These are phyloP conservation scores for Triadica sebifera DNA, from an alignment of 345 rosid genomes.

Conservation along the genomic window DNA sequence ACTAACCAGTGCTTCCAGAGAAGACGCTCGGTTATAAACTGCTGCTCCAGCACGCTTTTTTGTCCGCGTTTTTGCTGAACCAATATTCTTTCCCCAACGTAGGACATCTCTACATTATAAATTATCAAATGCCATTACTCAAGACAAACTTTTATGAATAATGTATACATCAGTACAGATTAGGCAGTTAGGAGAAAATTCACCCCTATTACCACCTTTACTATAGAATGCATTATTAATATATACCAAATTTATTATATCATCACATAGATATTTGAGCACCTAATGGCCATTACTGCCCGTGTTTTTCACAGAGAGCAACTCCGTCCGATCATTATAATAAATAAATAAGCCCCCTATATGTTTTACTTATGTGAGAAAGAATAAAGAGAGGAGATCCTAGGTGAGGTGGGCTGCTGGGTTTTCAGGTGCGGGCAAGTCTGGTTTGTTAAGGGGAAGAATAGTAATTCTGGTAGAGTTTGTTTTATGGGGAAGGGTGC, in stretches of 20 bases:
- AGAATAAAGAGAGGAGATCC: too few relatives aligned
- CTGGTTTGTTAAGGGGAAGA: too few relatives aligned
- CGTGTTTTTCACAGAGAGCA: neutral
- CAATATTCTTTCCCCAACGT: conserved; percentile 65
- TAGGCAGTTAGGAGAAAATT: neutral
- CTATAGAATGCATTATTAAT: neutral
- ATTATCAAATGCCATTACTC: neutral
- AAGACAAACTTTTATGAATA: neutral
- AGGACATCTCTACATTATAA: conserved; percentile 45
- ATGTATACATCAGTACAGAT: neutral
- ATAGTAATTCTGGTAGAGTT: too few relatives aligned
- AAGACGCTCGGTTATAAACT: conserved; percentile 67
- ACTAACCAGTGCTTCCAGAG: conserved; percentile 62
- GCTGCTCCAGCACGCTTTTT: conserved; percentile 58
- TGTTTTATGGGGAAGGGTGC: too few relatives aligned
- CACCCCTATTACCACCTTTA: neutral
- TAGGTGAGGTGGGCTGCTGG: too few relatives aligned
- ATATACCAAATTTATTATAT: neutral
- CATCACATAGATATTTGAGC: neutral
- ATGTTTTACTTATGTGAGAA: too few relatives aligned
- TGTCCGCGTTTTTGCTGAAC: conserved; percentile 49
- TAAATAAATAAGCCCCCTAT: too few relatives aligned
- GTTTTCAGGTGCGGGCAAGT: too few relatives aligned
- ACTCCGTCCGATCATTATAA: neutral
- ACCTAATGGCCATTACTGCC: neutral